A percentile compares a stretch with the other conserved stretches of the same genome.
Conservation (phyloP, 805 yeast genomes). For the Metschnikowia corniflorae region DNA sequence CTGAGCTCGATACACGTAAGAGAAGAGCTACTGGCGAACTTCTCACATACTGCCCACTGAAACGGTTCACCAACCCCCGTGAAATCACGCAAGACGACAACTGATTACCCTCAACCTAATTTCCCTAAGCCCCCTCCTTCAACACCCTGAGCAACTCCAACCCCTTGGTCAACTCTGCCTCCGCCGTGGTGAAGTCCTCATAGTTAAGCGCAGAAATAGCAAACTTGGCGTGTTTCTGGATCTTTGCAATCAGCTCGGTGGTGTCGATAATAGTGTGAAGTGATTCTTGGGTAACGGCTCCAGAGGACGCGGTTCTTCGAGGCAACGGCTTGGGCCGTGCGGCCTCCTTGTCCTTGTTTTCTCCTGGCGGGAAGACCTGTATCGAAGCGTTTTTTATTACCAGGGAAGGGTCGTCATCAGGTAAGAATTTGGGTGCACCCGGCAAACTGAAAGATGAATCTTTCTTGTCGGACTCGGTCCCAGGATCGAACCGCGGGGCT, state of each 20-base stretch:
- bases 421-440: slow-evolving; percentile 41
- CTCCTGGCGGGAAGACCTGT: slow-evolving; percentile 30
- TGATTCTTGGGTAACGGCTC: slow-evolving; percentile 29
- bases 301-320: neutral
- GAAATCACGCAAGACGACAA: no score
- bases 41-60: no score
- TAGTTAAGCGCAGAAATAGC: slow-evolving; percentile 78
- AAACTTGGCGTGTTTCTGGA: slow-evolving; percentile 69
- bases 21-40: neutral
- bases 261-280: slow-evolving; percentile 50
- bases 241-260: slow-evolving; percentile 53
- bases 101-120: no score
- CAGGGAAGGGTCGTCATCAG: slow-evolving; percentile 35
- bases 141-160: slow-evolving; percentile 36
- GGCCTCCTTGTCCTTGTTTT: neutral
- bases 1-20: neutral
- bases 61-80: no score
- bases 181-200: slow-evolving; percentile 70
- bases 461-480: slow-evolving; percentile 20
- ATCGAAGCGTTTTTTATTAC: slow-evolving; percentile 39
- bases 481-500: slow-evolving; percentile 34
- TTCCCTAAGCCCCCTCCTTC: neutral
- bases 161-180: slow-evolving; percentile 54
- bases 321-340: slow-evolving; percentile 1
- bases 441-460: slow-evolving; percentile 30